These are phyloP conservation scores for Lobosporangium transversale DNA, from an alignment of 192 early-diverging fungal genomes.

Conservation along the genomic window DNA sequence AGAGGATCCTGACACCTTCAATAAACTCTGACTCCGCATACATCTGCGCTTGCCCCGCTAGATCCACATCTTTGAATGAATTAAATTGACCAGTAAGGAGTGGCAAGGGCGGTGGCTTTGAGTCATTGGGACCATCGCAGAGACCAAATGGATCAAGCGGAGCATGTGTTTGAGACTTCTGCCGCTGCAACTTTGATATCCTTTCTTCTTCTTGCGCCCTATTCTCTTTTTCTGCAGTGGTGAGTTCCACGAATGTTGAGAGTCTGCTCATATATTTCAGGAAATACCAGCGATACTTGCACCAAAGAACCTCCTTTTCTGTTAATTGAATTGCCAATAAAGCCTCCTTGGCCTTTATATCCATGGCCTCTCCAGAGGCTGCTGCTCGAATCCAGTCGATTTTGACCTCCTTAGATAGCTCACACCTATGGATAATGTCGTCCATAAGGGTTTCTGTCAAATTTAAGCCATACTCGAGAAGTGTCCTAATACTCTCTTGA, in stretches of 20 bases:
- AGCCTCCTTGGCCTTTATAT: background rate
- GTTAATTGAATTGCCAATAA: slow-evolving; percentile 19
- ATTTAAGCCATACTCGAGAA: slow-evolving; percentile 64
- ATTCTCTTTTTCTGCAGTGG: slow-evolving; percentile 19
- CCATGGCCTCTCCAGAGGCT: slow-evolving; percentile 20
- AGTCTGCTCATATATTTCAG: slow-evolving; percentile 72
- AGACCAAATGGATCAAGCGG: slow-evolving; percentile 18
- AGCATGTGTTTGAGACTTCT: background rate
- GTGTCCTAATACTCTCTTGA: slow-evolving; percentile 35
- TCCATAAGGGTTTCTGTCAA: slow-evolving; percentile 58
- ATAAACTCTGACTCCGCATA: slow-evolving; percentile 68
- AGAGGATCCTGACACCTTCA: slow-evolving; percentile 66
- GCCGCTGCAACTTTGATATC: background rate
- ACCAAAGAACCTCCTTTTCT: slow-evolving; percentile 52
- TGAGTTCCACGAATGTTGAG: slow-evolving; percentile 67
- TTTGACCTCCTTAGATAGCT: slow-evolving; percentile 17
- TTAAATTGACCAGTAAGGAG: slow-evolving; percentile 60
- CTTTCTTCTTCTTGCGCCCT: slow-evolving; percentile 16
- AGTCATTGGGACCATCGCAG: slow-evolving; percentile 17
- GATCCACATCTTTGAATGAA: slow-evolving; percentile 70
- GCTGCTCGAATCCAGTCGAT: slow-evolving; percentile 36
- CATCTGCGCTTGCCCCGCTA: slow-evolving; percentile 64
- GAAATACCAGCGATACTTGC: slow-evolving; percentile 62
- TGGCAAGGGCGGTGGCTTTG: slow-evolving; percentile 15
- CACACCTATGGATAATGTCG: slow-evolving; percentile 52